Evolutionary conservation across 345 rosid genomes (phyloP).

Genomic region (Iberis pinnata): DNA sequence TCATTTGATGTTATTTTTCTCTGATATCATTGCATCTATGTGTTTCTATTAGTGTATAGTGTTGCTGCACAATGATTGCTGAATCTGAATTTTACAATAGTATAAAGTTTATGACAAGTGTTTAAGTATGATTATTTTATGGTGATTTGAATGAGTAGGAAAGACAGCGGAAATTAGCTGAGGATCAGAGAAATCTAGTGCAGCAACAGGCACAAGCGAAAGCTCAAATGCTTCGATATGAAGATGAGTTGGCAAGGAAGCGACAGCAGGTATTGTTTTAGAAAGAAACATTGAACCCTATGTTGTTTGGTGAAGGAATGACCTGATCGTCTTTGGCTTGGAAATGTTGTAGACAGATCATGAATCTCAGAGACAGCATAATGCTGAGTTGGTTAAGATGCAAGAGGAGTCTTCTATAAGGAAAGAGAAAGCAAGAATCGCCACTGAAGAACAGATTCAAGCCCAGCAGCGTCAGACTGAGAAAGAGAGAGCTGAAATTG

Average conservation of each 20-base stretch:
- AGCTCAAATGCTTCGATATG: constrained; percentile 65
- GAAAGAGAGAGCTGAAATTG: constrained; percentile 96
- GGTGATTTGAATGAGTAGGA: constrained; percentile 50
- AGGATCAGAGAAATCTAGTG: constrained; percentile 72
- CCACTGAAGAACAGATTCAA: constrained; percentile 91
- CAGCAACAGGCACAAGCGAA: constrained; percentile 87
- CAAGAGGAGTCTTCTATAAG: constrained; percentile 80
- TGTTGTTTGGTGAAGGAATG: too few relatives aligned
- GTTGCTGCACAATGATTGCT: too few relatives aligned
- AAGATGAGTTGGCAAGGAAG: constrained; percentile 86
- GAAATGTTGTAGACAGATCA: constrained; percentile 64
- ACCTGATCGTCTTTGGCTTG: too few relatives aligned
- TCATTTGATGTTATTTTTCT: background rate
- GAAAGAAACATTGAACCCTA: background rate
- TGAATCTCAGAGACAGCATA: constrained; percentile 83
- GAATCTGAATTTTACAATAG: too few relatives aligned
- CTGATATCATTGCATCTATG: constrained; percentile 3
- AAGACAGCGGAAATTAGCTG: constrained; percentile 69
- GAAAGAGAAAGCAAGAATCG: constrained; percentile 66
- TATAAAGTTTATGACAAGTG: too few relatives aligned
- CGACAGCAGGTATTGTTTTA: constrained; percentile 76
- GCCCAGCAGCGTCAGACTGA: constrained; percentile 94
- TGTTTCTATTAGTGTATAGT: background rate
- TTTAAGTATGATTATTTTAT: constrained; percentile 16
- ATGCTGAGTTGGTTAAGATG: constrained; percentile 80